These are phyloP conservation scores for Metarhizium brunneum DNA, from an alignment of 2,329 filamentous ascomycete genomes.

Conservation along the genomic window DNA sequence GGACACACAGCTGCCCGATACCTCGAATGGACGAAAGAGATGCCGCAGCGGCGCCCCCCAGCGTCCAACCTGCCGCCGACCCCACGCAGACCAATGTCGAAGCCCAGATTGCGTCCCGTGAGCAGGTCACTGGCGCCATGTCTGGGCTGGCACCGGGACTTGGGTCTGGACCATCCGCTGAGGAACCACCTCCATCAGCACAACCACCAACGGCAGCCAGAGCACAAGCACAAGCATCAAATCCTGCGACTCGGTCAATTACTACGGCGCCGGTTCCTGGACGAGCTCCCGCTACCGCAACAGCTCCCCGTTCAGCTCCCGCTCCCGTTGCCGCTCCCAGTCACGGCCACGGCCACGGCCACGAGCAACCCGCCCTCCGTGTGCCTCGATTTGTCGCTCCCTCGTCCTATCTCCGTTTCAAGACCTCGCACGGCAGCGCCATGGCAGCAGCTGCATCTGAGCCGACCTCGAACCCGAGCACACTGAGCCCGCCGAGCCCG, in stretches of 20 bases:
- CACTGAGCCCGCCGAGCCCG: slow-evolving; percentile 43
- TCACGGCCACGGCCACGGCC: background rate
- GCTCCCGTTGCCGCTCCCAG: background rate
- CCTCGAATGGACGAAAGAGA: slow-evolving; percentile 10
- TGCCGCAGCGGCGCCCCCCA: slow-evolving; percentile 3
- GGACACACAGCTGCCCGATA: background rate
- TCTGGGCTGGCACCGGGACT: background rate
- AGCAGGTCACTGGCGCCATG: slow-evolving; percentile 9
- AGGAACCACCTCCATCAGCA: slow-evolving; percentile 2
- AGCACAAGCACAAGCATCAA: background rate
- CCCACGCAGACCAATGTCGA: slow-evolving; percentile 11
- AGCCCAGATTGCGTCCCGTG: slow-evolving; percentile 8
- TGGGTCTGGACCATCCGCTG: slow-evolving; percentile 4
- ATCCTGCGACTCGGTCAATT: background rate
- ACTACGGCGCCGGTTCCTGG: background rate
- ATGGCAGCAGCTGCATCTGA: slow-evolving; percentile 21
- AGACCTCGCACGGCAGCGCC: slow-evolving; percentile 23
- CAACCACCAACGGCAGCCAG: background rate
- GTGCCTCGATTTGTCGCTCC: slow-evolving; percentile 51
- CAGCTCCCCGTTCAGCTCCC: background rate
- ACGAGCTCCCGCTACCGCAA: slow-evolving; percentile 1
- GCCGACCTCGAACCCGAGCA: slow-evolving; percentile 10
- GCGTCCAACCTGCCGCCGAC: slow-evolving; percentile 8
- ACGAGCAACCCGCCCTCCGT: slow-evolving; percentile 12
- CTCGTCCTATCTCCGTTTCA: slow-evolving; percentile 45